Percentiles rank a stretch among this genome's conserved stretches.
phyloP scores from a whole-genome alignment of 805 yeast genomes.

The Suhomyces sp. region DNA sequence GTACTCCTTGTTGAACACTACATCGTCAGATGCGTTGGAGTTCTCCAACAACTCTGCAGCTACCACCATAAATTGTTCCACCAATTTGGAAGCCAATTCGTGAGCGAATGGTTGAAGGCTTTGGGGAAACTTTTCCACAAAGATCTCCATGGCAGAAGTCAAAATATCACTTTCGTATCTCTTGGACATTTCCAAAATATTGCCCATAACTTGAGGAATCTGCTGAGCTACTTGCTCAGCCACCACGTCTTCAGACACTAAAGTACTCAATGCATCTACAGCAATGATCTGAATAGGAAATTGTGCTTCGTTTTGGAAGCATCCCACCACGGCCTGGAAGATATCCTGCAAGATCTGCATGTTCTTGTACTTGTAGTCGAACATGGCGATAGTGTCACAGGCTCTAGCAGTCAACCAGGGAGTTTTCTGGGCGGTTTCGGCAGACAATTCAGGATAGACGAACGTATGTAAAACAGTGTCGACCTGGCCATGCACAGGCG shows the following conservation, averaged over 20 bases:
- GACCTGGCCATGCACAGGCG: constrained; percentile 40
- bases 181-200: constrained; percentile 44
- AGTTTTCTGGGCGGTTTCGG: constrained; percentile 23
- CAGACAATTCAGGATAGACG: constrained; percentile 40
- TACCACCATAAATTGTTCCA: constrained; percentile 69
- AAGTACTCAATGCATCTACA: constrained; percentile 50
- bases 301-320: constrained; percentile 42
- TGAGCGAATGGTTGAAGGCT: constrained; percentile 68
- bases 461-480: constrained; percentile 37
- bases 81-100: constrained; percentile 51
- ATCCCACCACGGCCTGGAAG: constrained; percentile 38
- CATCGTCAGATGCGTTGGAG: constrained; percentile 18
- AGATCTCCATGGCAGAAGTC: constrained; percentile 44
- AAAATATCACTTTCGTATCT: constrained; percentile 42
- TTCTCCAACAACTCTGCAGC: constrained; percentile 54
- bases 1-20: constrained; percentile 35
- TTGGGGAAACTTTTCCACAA: constrained; percentile 42
- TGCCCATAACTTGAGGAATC: constrained; percentile 45
- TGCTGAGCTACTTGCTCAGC: constrained; percentile 42
- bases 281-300: constrained; percentile 51
- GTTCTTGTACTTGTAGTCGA: constrained; percentile 34
- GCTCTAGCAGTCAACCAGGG: constrained; percentile 48
- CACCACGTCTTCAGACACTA: constrained; percentile 45
- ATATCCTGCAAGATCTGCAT: constrained; percentile 35
- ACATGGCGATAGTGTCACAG: constrained; percentile 44